Conservation (phyloP, 495 filamentous ascomycete species). For the Peziza echinospora region DNA sequence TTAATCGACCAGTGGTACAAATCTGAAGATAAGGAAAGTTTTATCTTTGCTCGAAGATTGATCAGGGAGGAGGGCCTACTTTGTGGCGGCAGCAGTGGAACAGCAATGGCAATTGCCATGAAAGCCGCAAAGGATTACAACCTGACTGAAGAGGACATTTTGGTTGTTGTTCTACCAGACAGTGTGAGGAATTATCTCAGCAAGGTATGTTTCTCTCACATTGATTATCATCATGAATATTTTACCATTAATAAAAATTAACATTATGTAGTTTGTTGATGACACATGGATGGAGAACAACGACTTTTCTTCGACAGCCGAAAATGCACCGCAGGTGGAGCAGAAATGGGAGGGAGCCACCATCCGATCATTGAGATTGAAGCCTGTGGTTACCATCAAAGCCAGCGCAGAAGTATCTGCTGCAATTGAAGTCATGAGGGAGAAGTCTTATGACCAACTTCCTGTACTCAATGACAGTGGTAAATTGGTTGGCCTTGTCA, state of each 20-base stretch:
- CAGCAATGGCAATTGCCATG: conserved; percentile 68
- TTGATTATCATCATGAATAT: too few species aligned
- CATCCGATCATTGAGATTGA: conserved; percentile 59
- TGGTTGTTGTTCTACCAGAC: conserved; percentile 82
- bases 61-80: conserved; percentile 90
- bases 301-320: conserved; percentile 48
- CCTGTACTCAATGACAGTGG: conserved; percentile 53
- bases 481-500: conserved; percentile 73
- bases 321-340: conserved; percentile 25
- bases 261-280: conserved; percentile 45
- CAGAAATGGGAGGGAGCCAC: conserved; percentile 37
- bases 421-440: conserved; percentile 90
- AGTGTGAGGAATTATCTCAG: conserved; percentile 95
- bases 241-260: too few species aligned
- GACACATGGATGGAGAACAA: conserved; percentile 97
- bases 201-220: conserved; percentile 31
- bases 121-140: conserved; percentile 42
- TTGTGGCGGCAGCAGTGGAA: conserved; percentile 85
- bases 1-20: conserved; percentile 93
- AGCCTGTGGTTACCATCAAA: conserved; percentile 71
- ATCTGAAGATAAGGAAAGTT: conserved; percentile 81
- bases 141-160: conserved; percentile 24
- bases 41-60: conserved; percentile 64
- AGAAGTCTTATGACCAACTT: conserved; percentile 89
- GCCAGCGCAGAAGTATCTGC: conserved; percentile 47